Evolutionary conservation across 2,329 filamentous ascomycete species (phyloP).

Genomic region (Pseudonectria buxi): DNA sequence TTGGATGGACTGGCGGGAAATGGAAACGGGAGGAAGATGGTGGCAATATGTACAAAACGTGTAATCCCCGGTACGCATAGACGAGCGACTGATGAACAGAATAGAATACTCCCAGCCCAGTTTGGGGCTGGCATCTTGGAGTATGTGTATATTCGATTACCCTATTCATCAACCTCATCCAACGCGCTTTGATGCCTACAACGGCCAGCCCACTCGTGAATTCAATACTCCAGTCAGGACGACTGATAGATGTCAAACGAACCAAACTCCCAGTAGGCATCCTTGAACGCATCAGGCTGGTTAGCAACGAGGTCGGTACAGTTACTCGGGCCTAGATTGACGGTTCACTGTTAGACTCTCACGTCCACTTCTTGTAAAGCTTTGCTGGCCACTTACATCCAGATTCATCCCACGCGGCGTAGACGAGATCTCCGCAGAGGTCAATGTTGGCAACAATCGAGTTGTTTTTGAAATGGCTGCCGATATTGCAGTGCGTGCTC

Average conservation of each 20-base stretch:
- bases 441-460: constrained; percentile 62
- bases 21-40: too few relatives aligned
- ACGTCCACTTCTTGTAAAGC: too few relatives aligned
- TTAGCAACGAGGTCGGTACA: constrained; percentile 53
- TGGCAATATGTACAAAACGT: too few relatives aligned
- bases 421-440: constrained; percentile 53
- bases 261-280: constrained; percentile 61
- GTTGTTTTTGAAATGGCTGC: constrained; percentile 55
- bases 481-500: constrained; percentile 53
- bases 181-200: too few relatives aligned
- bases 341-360: constrained; percentile 2
- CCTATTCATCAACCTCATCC: too few relatives aligned
- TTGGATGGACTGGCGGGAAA: constrained; percentile 1
- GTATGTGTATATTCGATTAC: neutral
- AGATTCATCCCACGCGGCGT: constrained; percentile 38
- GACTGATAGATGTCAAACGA: constrained; percentile 50
- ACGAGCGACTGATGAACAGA: too few relatives aligned
- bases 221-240: constrained; percentile 10
- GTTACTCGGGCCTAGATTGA: constrained; percentile 41
- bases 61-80: too few relatives aligned
- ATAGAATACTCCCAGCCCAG: too few relatives aligned
- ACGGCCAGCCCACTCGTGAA: too few relatives aligned
- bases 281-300: constrained; percentile 47
- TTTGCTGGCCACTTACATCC: constrained; percentile 35
- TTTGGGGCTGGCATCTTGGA: too few relatives aligned